Conservation (phyloP, 306 rosid species). For the Gastrolobium villosum region DNA sequence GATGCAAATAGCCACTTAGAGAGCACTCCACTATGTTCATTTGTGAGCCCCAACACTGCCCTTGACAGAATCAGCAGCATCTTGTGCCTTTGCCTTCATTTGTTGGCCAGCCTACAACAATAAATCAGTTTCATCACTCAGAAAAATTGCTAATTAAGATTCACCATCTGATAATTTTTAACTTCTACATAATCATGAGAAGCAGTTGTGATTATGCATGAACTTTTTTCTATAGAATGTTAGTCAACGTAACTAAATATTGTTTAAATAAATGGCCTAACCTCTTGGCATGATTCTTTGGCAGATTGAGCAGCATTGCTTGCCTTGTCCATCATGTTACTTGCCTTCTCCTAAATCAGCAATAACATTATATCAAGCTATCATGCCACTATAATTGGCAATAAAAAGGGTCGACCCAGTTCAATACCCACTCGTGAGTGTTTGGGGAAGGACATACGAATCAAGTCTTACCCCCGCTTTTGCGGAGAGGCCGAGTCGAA, state of each 20-base stretch:
- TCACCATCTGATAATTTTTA: not conserved
- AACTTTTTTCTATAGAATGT: not conserved
- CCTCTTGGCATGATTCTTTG: slow-evolving; percentile 59
- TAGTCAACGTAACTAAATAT: not conserved
- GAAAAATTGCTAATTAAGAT: not conserved
- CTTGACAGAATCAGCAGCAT: slow-evolving; percentile 31
- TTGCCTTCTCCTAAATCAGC: slow-evolving; percentile 57
- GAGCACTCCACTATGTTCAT: not conserved
- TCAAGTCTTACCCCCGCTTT: no score
- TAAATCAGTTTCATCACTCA: not conserved
- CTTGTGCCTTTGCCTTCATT: slow-evolving; percentile 29
- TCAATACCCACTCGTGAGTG: no score
- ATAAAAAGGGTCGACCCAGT: no score
- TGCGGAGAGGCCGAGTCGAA: no score
- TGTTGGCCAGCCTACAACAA: slow-evolving; percentile 54
- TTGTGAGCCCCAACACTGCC: slow-evolving; percentile 12
- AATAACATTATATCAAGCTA: not conserved
- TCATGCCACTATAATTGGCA: not conserved
- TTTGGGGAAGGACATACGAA: no score
- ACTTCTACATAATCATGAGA: not conserved
- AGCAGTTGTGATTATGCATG: not conserved
- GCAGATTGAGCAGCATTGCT: slow-evolving; percentile 57
- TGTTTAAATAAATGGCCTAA: slow-evolving; percentile 2
- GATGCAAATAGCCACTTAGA: not conserved
- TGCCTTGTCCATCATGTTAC: slow-evolving; percentile 50